phyloP scores from a whole-genome alignment of 192 early-diverging fungal genomes.

The Coemansia furcata region DNA sequence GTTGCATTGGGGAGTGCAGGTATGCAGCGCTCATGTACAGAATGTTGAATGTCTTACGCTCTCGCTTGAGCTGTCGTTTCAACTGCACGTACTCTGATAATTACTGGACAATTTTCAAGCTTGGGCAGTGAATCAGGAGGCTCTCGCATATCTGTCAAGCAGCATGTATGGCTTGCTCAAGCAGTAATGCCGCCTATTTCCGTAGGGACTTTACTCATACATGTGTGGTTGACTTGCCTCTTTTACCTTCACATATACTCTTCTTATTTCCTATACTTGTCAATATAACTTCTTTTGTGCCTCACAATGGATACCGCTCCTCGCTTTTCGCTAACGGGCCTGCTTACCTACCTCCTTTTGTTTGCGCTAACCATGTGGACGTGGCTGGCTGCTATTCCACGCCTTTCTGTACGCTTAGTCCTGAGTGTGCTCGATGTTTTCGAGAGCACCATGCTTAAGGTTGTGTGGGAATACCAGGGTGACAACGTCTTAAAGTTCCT shows the following conservation, averaged over 20 bases:
- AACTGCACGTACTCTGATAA: neutral
- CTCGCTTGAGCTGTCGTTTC: neutral
- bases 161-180: slow-evolving; percentile 1
- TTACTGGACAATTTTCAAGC: neutral
- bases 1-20: neutral
- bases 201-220: neutral
- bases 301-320: neutral
- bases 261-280: neutral
- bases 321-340: neutral
- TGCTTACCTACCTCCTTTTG: slow-evolving; percentile 4
- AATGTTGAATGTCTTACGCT: neutral
- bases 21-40: neutral
- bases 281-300: neutral
- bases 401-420: neutral
- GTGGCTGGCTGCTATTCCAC: slow-evolving; percentile 22
- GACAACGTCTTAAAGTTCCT: slow-evolving; percentile 31
- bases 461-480: slow-evolving; percentile 37
- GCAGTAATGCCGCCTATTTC: slow-evolving; percentile 1
- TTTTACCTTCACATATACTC: neutral
- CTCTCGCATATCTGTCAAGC: neutral
- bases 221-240: neutral
- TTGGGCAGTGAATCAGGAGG: slow-evolving; percentile 2
- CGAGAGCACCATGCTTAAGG: slow-evolving; percentile 20
- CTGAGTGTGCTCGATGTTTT: slow-evolving; percentile 17
- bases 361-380: slow-evolving; percentile 10